A percentile compares a stretch with the other conserved stretches of the same genome.
Evolutionary conservation across 2,329 filamentous ascomycete genomes (phyloP).

Genomic region (Verticillium longisporum): DNA sequence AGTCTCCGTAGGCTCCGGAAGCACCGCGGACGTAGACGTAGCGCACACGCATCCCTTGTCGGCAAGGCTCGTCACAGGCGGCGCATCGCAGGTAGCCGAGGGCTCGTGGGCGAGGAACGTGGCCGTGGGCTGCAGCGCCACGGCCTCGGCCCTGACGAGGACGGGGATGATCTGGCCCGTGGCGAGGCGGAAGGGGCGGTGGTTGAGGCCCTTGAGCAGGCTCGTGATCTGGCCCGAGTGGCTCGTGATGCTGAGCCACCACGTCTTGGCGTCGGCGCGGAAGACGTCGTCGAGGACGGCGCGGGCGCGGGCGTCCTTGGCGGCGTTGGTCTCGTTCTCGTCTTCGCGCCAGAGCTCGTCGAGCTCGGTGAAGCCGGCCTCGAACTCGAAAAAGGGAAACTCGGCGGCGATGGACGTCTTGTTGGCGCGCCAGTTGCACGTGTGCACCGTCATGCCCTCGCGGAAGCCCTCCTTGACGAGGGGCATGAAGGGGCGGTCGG

Average conservation of each 20-base stretch:
- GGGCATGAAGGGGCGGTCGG: conserved; percentile 44
- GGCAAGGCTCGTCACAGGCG: conserved; percentile 35
- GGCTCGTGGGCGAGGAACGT: conserved; percentile 27
- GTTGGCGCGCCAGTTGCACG: conserved; percentile 56
- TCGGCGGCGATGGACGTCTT: conserved; percentile 43
- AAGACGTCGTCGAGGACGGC: conserved; percentile 52
- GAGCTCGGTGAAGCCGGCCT: conserved; percentile 53
- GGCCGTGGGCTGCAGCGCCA: conserved; percentile 19
- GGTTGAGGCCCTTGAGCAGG: conserved; percentile 49
- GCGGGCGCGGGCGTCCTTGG: conserved; percentile 43
- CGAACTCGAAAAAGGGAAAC: conserved; percentile 49
- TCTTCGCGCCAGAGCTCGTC: conserved; percentile 37
- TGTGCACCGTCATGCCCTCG: conserved; percentile 61
- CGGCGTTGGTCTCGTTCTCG: conserved; percentile 33
- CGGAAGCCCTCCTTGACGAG: conserved; percentile 58
- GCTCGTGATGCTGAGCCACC: conserved; percentile 54
- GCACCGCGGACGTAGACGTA: conserved; percentile 10
- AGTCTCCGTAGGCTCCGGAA: conserved; percentile 6
- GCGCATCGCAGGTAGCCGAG: conserved; percentile 34
- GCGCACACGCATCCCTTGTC: conserved; percentile 35
- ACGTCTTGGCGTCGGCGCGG: conserved; percentile 40
- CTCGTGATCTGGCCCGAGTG: conserved; percentile 51
- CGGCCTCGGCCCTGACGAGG: conserved; percentile 51
- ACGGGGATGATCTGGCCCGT: conserved; percentile 65
- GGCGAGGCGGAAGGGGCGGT: conserved; percentile 53